Evolutionary conservation across 2,329 filamentous ascomycete genomes (phyloP).

Genomic region (Trichophyton rubrum): DNA sequence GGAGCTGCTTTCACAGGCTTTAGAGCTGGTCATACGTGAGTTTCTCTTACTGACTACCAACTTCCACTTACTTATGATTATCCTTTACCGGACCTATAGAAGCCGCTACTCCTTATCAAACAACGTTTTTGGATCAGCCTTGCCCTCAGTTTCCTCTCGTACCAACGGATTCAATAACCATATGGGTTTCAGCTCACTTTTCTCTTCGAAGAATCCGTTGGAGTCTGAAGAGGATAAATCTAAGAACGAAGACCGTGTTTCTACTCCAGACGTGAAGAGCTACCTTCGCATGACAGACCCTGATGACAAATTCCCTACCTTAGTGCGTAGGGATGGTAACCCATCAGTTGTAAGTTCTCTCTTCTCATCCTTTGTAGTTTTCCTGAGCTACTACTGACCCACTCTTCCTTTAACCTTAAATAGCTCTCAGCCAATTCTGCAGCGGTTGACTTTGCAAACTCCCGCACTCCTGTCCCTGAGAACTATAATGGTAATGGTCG

Average conservation of each 20-base stretch:
- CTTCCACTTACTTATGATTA: neutral
- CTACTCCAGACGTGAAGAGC: conserved; percentile 54
- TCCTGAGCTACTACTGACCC: neutral
- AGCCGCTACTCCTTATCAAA: conserved; percentile 91
- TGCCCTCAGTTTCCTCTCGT: conserved; percentile 23
- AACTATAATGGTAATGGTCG: conserved; percentile 54
- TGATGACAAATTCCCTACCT: conserved; percentile 76
- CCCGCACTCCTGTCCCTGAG: conserved; percentile 54
- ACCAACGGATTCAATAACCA: conserved; percentile 16
- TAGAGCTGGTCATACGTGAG: conserved; percentile 67
- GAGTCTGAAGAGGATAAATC: conserved; percentile 61
- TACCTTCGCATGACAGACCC: conserved; percentile 59
- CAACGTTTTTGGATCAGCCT: conserved; percentile 21
- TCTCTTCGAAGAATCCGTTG: conserved; percentile 76
- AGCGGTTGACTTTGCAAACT: conserved; percentile 65
- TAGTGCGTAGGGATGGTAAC: conserved; percentile 38
- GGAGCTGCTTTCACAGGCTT: conserved; percentile 53
- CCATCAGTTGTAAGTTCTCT: conserved; percentile 41
- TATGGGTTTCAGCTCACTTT: conserved; percentile 63
- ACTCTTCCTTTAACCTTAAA: neutral
- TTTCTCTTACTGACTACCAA: conserved; percentile 23
- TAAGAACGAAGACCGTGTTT: conserved; percentile 38
- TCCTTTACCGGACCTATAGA: conserved; percentile 8
- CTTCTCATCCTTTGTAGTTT: neutral
- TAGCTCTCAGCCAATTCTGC: conserved; percentile 71